Evolutionary conservation across 2,329 filamentous ascomycete species (phyloP).

Genomic region (Sporothrix brasiliensis): DNA sequence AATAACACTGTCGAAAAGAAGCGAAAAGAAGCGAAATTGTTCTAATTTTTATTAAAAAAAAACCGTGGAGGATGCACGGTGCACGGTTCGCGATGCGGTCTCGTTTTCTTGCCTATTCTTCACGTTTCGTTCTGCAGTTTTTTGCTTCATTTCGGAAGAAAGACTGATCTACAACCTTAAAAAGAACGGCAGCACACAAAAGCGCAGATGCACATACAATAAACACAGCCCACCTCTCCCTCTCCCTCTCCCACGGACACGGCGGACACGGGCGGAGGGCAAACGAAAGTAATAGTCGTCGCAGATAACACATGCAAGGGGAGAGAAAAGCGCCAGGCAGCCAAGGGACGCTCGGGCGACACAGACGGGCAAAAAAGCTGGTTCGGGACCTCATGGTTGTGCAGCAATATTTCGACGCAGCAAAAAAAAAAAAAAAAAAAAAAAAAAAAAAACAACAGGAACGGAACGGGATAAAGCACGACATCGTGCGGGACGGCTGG

Average conservation of each 20-base stretch:
- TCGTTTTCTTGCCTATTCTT: no score
- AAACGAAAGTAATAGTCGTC: neutral
- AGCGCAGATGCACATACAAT: slow-evolving; percentile 5
- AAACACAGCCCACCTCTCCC: no score
- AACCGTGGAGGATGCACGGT: neutral
- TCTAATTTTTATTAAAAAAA: no score
- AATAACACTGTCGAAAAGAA: neutral
- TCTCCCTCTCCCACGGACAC: no score
- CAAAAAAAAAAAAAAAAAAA: no score
- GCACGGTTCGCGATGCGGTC: neutral
- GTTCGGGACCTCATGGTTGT: slow-evolving; percentile 7
- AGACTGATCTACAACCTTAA: no score
- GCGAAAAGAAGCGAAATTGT: slow-evolving; percentile 3
- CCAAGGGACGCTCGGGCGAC: neutral
- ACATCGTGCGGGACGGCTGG: slow-evolving; percentile 4
- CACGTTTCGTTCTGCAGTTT: no score
- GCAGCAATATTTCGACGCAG: neutral
- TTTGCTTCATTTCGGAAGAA: neutral
- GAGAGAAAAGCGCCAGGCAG: neutral
- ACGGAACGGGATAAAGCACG: slow-evolving; percentile 12
- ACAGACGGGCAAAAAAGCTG: neutral
- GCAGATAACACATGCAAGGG: neutral
- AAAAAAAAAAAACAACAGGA: no score
- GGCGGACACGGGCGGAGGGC: slow-evolving; percentile 10
- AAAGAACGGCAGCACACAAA: neutral